Evolutionary conservation across 2,329 filamentous ascomycete species (phyloP), one percentile per base, ranked within the genome.

Genomic region (Leptographium wingfieldii): DNA sequence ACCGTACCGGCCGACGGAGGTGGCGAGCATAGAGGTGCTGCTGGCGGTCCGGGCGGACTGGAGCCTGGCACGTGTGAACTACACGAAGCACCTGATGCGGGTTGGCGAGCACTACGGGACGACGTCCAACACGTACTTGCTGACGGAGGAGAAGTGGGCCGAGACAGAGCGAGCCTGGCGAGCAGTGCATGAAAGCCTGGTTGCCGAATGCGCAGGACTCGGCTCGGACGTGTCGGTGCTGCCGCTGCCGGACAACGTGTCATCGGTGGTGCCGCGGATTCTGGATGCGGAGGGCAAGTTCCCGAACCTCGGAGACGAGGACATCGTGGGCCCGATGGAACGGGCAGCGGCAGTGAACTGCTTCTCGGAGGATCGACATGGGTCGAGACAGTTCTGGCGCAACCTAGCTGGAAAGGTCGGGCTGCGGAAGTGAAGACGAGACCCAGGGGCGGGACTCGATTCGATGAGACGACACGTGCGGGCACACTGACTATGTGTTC

Each of bases 321-420:
- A 95, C 71, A 95, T 96, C 69, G 90, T 96, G 53, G 92, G 92
- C 1, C 92, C 92, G 7, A 96, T 96, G 92, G 83, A 84, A 66
- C 80, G 81, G 14, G 79, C 82, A 65, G 74, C 76, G 5, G 27
- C 48, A 2, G 56, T 43, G 14, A 33, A 7, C 27, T 33, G 29
- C 48, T 33, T 14, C 9, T 22, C 33, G 22, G 46, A 78, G 53
- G 74, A 76, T 64, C 73, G 73, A 64, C 76, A 73, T 63, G 67
- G 72, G 22, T 69, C 72, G 6, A 14, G 5, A 16, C 22, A 35
- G 57, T 80, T 80, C 67, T 76, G 78, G 74, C 77, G 74, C 66
- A 76, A 67, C 61, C 68, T 80, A 19, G 76, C 73, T 40, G 77
- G 73, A 57, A 79, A 76, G 69, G 74, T 80, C 14, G 66, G 68